Evolutionary conservation across 164 flowering plant genomes (phyloP).

Genomic region (Houttuynia cordata): DNA sequence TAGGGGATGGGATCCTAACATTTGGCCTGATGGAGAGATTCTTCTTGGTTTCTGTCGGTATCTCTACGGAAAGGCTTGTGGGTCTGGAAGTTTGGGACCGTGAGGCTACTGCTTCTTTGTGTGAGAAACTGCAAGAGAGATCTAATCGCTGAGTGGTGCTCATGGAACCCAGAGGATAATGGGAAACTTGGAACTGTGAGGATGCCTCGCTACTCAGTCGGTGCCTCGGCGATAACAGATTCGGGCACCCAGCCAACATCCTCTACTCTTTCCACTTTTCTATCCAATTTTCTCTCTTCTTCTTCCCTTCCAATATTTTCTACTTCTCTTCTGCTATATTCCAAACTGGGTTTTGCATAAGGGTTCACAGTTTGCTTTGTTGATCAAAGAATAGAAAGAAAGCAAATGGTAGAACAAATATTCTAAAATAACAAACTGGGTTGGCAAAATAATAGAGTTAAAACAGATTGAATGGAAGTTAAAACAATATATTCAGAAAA

Average conservation of each 20-base stretch:
- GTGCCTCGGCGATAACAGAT: slow-evolving; percentile 88
- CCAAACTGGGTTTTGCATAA: slow-evolving; percentile 4
- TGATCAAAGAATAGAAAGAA: slow-evolving; percentile 5
- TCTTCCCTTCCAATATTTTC: background rate
- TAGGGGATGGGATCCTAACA: slow-evolving; percentile 42
- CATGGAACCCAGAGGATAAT: slow-evolving; percentile 60
- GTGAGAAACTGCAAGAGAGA: slow-evolving; percentile 57
- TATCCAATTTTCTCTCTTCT: slow-evolving; percentile 17
- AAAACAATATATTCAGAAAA: slow-evolving; percentile 11
- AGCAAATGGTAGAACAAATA: slow-evolving; percentile 2
- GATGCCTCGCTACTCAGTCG: slow-evolving; percentile 77
- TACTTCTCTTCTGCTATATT: background rate
- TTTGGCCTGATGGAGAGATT: slow-evolving; percentile 54
- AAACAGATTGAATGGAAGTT: slow-evolving; percentile 2
- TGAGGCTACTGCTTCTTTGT: slow-evolving; percentile 38
- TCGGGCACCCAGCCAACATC: slow-evolving; percentile 97
- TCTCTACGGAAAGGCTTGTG: slow-evolving; percentile 50
- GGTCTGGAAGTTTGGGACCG: slow-evolving; percentile 56
- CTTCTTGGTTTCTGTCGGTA: slow-evolving; percentile 31
- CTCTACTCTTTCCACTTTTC: slow-evolving; percentile 40
- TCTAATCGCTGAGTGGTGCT: slow-evolving; percentile 77
- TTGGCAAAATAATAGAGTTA: slow-evolving; percentile 8
- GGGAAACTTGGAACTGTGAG: slow-evolving; percentile 68
- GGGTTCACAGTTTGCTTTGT: slow-evolving; percentile 5
- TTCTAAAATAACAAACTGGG: slow-evolving; percentile 4